phyloP scores from a whole-genome alignment of 306 rosid species.

The Sicyos baderoa region DNA sequence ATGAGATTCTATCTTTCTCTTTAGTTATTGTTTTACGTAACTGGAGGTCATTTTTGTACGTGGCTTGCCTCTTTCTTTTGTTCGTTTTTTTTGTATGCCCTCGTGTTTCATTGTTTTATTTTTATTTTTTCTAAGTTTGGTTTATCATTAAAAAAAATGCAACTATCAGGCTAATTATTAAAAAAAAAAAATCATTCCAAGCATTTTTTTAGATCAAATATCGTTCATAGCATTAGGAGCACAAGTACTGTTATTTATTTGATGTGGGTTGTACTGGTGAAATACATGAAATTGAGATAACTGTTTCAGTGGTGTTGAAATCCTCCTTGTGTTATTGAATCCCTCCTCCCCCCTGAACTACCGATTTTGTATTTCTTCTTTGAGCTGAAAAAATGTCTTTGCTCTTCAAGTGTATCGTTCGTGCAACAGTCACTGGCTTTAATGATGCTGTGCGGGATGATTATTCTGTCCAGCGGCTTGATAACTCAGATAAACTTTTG shows the following conservation, averaged over 20 bases:
- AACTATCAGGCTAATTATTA: too few relatives aligned
- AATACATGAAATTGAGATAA: not conserved
- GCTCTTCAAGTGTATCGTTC: slow-evolving; percentile 64
- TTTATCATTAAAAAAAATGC: too few relatives aligned
- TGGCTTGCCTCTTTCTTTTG: too few relatives aligned
- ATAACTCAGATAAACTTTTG: slow-evolving; percentile 37
- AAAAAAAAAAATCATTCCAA: not conserved
- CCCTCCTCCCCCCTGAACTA: not conserved
- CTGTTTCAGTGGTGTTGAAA: not conserved
- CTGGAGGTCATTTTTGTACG: too few relatives aligned
- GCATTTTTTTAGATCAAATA: too few relatives aligned
- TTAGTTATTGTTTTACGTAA: too few relatives aligned
- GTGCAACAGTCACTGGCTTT: slow-evolving; percentile 58
- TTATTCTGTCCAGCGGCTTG: slow-evolving; percentile 31
- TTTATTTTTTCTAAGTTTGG: too few relatives aligned
- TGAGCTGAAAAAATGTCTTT: slow-evolving; percentile 19
- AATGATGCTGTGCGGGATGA: slow-evolving; percentile 29
- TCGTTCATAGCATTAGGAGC: not conserved
- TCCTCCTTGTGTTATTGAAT: slow-evolving; percentile 7
- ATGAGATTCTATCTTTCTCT: too few relatives aligned
- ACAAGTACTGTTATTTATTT: not conserved
- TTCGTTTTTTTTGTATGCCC: too few relatives aligned
- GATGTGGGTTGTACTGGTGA: not conserved
- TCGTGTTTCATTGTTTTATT: too few relatives aligned
- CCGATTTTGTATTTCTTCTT: not conserved